Base-by-base conservation (phyloP, 306 rosid genomes). In the Fragaria nilgerrensis region DNA sequence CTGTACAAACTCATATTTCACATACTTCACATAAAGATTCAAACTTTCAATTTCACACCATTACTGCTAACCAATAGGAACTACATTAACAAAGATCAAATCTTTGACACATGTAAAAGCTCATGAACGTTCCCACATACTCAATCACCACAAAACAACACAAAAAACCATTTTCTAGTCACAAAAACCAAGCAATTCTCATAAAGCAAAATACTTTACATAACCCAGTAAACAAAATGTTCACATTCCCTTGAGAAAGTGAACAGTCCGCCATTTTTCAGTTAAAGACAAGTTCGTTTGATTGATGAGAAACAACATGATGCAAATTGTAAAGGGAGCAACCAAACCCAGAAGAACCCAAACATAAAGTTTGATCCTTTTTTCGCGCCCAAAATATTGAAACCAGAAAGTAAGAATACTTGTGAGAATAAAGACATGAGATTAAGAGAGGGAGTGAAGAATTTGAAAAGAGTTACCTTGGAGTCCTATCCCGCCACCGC, bases 191-290 rank as follows among this genome's bases (percentile, higher is more conserved):
- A 45, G 56, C 3, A 67, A 5, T 23, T 53, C 16, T 34, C 74
- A 41, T 9, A 45, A 80, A 80, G 29, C 58, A 71, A 41, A 67
- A 70, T 3, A 65, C 74, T 71, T 73, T 11, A 49, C 41, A 70
- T 22, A 52, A 52, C 58, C 56, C 55, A 72, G n/a, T 72, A 2
- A 65, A 55, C 27, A 66, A 82, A 1, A 74, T 1, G 48, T 66
- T 11, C 0, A 15, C 53, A 49, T 49, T 49, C 7, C n/a, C 7
- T 16, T 49, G 5, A 49, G 17, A 49, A 49, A 49, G 20, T 49
- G 1, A 49, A 49, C 53, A 49, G 5, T 49, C 20, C 4, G 53
- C 53, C 53, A 49, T 49, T 49, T 49, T 49, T 49, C 3, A 44
- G 48, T 11, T 9, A 11, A 50, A 50, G n/a, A 6, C 56, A 17